Percentiles rank a stretch among this genome's conserved stretches.
Evolutionary conservation across 257 asterid genomes (phyloP).

Genomic region (Knoxia roxburghii): DNA sequence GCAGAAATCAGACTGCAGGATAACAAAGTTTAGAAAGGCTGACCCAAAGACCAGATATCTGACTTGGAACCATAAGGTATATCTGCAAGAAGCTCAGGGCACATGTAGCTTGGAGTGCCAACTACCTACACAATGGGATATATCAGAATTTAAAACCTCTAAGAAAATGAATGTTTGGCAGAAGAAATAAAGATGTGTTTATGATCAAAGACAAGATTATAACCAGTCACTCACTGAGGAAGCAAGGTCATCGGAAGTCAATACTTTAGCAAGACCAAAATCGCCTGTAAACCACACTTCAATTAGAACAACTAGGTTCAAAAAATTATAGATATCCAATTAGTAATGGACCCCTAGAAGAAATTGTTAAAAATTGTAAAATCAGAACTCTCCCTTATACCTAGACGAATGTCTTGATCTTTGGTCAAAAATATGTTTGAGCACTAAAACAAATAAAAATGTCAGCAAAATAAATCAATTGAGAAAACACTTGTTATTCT

Average conservation of each 20-base stretch:
- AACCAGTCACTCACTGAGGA: slow-evolving; percentile 68
- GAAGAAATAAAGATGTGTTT: background rate
- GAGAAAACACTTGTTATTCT: slow-evolving; percentile 4
- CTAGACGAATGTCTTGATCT: slow-evolving; percentile 89
- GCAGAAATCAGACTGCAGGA: slow-evolving; percentile 13
- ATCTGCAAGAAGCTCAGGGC: slow-evolving; percentile 99
- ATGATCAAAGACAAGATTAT: slow-evolving; percentile 8
- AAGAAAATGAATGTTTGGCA: background rate
- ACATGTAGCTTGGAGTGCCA: slow-evolving; percentile 99
- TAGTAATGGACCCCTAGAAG: background rate
- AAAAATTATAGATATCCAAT: background rate
- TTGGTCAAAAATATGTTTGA: slow-evolving; percentile 92
- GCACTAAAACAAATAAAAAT: slow-evolving; percentile 53
- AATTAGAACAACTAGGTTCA: slow-evolving; percentile 11
- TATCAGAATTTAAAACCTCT: background rate
- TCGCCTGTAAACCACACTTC: slow-evolving; percentile 56
- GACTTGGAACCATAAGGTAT: slow-evolving; percentile 98
- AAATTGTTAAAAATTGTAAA: background rate
- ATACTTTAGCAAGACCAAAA: slow-evolving; percentile 95
- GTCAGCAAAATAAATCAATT: slow-evolving; percentile 16
- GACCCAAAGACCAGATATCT: slow-evolving; percentile 98
- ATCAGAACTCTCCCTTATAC: slow-evolving; percentile 29
- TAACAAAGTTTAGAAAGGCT: slow-evolving; percentile 19
- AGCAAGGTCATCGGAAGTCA: slow-evolving; percentile 89
- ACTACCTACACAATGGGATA: slow-evolving; percentile 57